Base-by-base conservation (phyloP, 1,139 yeast genomes). In the Sugiyamaella japonica region DNA sequence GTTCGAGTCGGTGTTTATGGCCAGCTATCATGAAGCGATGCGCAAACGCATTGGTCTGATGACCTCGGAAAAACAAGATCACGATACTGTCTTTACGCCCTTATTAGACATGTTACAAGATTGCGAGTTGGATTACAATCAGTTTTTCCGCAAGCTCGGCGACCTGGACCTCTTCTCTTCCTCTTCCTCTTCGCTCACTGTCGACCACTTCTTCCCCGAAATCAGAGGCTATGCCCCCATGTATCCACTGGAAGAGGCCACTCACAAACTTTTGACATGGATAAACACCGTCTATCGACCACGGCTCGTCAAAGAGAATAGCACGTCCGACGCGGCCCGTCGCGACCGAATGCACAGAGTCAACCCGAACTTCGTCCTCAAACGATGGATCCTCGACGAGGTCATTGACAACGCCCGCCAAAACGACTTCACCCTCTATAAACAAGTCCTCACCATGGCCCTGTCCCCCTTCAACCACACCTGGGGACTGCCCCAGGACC, bases 331-430 rank as follows among this genome's bases (percentile, higher is more conserved):
- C 15, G 66, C 63, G 0, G 63, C 58, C 4, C 75, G 87, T 40
- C 62, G 62, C 4, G 61, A 60, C 2, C 63, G 76, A 8, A 80
- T 89, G 56, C 65, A 72, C 12, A 54, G 61, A 1, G 76, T 73
- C 53, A 93, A 93, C 65, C 99, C 99, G 2, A 66, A 81, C 39
- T 91, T 93, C 65, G 77, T 88, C 13, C 95, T 97, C 13, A 78
- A 93, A 58, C 87, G 85, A 61, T 89, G 96, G 93, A 83, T 91
- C 51, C 74, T 93, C 53, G 91, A 89, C 55, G 93, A 90, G 59
- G 97, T 89, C 0, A 85, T 89, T 52, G 62, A 61, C 2, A 54
- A 62, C 13, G 75, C 70, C 6, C 50, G 58, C 12, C 60, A 63
- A 9, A 63, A 64, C 20, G 65, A 66, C 45, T 54, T 52, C 40